phyloP scores from a whole-genome alignment of 371 early-diverging fungal genomes.

The Parasitella parasitica region DNA sequence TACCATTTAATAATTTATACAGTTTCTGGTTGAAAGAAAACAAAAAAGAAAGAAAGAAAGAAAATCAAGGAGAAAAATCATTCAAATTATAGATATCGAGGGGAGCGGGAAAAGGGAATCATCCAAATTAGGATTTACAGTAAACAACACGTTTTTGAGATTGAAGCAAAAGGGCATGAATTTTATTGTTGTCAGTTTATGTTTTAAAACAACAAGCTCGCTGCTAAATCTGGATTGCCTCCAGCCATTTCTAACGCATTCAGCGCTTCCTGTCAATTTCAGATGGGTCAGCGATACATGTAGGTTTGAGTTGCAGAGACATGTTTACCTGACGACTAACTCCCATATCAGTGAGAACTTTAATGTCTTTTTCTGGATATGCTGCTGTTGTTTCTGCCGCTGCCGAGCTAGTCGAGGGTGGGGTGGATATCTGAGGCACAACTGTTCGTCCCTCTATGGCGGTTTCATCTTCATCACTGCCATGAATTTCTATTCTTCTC shows the following conservation, averaged over 20 bases:
- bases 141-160: slow-evolving; percentile 19
- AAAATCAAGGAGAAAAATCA: not conserved
- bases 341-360: slow-evolving; percentile 40
- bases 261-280: slow-evolving; percentile 67
- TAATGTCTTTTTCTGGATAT: slow-evolving; percentile 45
- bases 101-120: not conserved
- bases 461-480: slow-evolving; percentile 43
- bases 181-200: not conserved
- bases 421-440: slow-evolving; percentile 27
- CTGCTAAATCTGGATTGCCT: slow-evolving; percentile 88
- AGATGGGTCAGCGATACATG: not conserved
- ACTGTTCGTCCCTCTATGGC: slow-evolving; percentile 40
- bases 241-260: slow-evolving; percentile 76
- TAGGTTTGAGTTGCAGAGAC: too few relatives aligned
- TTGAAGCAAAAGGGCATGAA: too few relatives aligned
- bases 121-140: slow-evolving; percentile 21
- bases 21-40: slow-evolving; percentile 9
- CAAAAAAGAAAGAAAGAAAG: slow-evolving; percentile 10
- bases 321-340: slow-evolving; percentile 42
- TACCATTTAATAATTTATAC: not conserved
- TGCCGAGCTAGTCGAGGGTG: slow-evolving; percentile 27
- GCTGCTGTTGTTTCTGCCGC: slow-evolving; percentile 11
- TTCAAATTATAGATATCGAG: not conserved
- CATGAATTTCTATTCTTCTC: slow-evolving; percentile 49
- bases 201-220: slow-evolving; percentile 68